Conservation (phyloP, 2,329 filamentous ascomycete species). For the Herpotrichia juniperi region DNA sequence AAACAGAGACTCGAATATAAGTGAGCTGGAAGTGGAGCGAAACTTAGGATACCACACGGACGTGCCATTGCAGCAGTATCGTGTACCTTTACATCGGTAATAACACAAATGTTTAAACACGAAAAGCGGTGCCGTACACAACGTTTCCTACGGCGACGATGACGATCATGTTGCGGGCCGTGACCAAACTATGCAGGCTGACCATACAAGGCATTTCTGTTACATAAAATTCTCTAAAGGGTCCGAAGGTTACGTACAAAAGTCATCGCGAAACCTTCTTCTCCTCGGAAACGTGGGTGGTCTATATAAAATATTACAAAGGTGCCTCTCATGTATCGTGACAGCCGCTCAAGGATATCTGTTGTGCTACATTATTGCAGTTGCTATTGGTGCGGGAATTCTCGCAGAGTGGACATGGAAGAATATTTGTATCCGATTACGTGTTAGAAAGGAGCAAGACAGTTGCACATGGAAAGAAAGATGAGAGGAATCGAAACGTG, state of each 20-base stretch:
- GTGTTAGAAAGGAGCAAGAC: neutral
- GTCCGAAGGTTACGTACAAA: neutral
- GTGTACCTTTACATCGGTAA: no score
- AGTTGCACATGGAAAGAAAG: neutral
- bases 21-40: no score
- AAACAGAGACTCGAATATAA: no score
- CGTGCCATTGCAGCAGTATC: no score
- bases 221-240: neutral
- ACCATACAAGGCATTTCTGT: neutral
- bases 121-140: neutral
- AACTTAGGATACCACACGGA: no score
- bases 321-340: neutral
- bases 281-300: neutral
- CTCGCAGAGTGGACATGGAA: neutral
- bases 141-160: neutral
- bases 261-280: neutral
- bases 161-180: neutral
- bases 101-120: neutral
- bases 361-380: no score
- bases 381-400: no score
- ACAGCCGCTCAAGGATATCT: no score
- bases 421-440: neutral
- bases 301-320: neutral
- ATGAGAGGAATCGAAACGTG: no score
- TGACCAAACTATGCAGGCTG: neutral